Evolutionary conservation across 2,329 filamentous ascomycete species (phyloP).

Genomic region (Phymatotrichopsis omnivora): DNA sequence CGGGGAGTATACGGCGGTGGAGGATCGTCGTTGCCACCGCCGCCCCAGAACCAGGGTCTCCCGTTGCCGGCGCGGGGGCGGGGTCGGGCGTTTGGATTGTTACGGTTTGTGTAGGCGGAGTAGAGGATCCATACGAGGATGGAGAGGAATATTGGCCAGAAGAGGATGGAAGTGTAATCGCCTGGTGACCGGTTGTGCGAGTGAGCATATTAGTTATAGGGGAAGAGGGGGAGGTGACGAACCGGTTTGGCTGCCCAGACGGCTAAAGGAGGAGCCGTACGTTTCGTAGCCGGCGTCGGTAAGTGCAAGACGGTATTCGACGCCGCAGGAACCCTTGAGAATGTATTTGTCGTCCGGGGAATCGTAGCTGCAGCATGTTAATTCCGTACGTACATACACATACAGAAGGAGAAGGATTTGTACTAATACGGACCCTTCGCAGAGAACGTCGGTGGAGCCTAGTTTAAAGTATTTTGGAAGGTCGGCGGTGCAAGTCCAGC

Average conservation of each 20-base stretch:
- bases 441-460: constrained; percentile 78
- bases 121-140: constrained; percentile 54
- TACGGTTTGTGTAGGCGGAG: constrained; percentile 38
- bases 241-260: constrained; percentile 30
- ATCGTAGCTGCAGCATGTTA: constrained; percentile 33
- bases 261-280: constrained; percentile 43
- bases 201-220: background rate
- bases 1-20: constrained; percentile 48
- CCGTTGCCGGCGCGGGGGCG: background rate
- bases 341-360: constrained; percentile 68
- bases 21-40: constrained; percentile 39
- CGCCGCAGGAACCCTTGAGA: constrained; percentile 78
- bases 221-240: constrained; percentile 35
- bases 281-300: constrained; percentile 64
- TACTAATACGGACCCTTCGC: constrained; percentile 60
- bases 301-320: constrained; percentile 71
- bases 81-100: background rate
- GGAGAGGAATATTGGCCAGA: constrained; percentile 51
- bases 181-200: constrained; percentile 1
- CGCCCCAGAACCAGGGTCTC: constrained; percentile 24
- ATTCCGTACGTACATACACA: no score
- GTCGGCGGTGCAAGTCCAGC: constrained; percentile 73
- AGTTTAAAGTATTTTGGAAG: constrained; percentile 56
- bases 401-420: background rate
- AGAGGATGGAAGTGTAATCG: constrained; percentile 38